A percentile compares a stretch with the other conserved stretches of the same genome.
Conservation (phyloP, 2,329 filamentous ascomycete genomes). For the Clarireedia homoeocarpa region DNA sequence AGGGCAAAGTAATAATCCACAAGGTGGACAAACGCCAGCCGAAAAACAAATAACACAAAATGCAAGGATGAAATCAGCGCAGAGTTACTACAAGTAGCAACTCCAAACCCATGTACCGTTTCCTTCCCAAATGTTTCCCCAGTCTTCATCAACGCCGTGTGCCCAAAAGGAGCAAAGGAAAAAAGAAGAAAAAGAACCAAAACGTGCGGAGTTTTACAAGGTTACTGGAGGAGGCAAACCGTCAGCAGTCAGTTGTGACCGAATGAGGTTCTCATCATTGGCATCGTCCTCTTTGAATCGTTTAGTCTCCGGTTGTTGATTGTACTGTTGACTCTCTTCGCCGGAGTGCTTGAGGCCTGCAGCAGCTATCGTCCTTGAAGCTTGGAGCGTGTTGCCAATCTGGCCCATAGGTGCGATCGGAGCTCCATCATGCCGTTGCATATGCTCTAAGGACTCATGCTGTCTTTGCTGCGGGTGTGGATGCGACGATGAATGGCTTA, state of each 20-base stretch:
- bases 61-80: not conserved
- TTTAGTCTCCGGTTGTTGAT: slow-evolving; percentile 20
- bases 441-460: slow-evolving; percentile 19
- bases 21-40: not conserved
- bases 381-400: slow-evolving; percentile 29
- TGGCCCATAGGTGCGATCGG: slow-evolving; percentile 30
- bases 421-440: slow-evolving; percentile 19
- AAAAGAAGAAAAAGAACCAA: not conserved
- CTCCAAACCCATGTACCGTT: not conserved
- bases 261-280: slow-evolving; percentile 47
- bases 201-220: slow-evolving; percentile 14
- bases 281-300: slow-evolving; percentile 34
- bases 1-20: no score
- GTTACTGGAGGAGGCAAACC: slow-evolving; percentile 18
- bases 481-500: slow-evolving; percentile 53
- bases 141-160: slow-evolving; percentile 5
- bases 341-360: slow-evolving; percentile 26
- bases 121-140: not conserved
- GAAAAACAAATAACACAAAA: not conserved
- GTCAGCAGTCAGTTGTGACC: slow-evolving; percentile 38
- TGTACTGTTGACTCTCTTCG: slow-evolving; percentile 18
- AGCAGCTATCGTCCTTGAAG: slow-evolving; percentile 29
- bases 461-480: slow-evolving; percentile 31
- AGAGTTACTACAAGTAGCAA: not conserved
- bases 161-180: not conserved